phyloP scores from a whole-genome alignment of 371 early-diverging fungal genomes.

The Actinomortierella ambigua region DNA sequence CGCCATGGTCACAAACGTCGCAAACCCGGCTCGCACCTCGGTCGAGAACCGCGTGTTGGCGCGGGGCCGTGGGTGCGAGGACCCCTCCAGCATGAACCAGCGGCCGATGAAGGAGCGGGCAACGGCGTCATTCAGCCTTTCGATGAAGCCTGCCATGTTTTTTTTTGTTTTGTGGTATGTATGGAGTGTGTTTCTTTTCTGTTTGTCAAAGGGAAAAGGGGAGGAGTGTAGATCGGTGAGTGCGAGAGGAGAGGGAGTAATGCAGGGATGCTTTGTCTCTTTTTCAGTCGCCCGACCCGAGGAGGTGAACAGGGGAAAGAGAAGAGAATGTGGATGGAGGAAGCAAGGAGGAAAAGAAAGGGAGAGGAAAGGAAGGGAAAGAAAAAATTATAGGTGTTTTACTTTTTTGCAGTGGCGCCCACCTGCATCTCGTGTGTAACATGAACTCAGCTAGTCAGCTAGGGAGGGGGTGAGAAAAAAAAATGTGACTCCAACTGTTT shows the following conservation, averaged over 20 bases:
- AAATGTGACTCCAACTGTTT: too few relatives aligned
- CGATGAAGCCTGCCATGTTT: constrained; percentile 23
- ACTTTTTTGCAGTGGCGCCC: not conserved
- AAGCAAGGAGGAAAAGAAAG: not conserved
- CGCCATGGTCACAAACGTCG: constrained; percentile 76
- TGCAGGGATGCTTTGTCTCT: too few relatives aligned
- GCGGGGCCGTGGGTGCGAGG: constrained; percentile 56
- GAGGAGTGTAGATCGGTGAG: too few relatives aligned
- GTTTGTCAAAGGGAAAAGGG: not conserved
- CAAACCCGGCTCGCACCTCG: constrained; percentile 71
- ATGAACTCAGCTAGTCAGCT: too few relatives aligned
- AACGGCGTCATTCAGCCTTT: constrained; percentile 53
- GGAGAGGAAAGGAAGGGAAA: not conserved
- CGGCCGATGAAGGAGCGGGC: constrained; percentile 60
- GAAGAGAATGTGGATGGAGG: not conserved
- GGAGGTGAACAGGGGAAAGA: not conserved
- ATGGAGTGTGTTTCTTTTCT: not conserved
- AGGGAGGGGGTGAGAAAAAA: too few relatives aligned
- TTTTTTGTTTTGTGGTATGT: not conserved
- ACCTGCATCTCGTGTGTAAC: too few relatives aligned
- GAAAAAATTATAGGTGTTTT: not conserved
- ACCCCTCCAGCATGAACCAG: constrained; percentile 70
- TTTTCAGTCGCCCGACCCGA: too few relatives aligned
- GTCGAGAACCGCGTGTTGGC: constrained; percentile 63
- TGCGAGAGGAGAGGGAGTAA: too few relatives aligned